Conservation (phyloP, 306 rosid genomes). For the Prunus mongolica region DNA sequence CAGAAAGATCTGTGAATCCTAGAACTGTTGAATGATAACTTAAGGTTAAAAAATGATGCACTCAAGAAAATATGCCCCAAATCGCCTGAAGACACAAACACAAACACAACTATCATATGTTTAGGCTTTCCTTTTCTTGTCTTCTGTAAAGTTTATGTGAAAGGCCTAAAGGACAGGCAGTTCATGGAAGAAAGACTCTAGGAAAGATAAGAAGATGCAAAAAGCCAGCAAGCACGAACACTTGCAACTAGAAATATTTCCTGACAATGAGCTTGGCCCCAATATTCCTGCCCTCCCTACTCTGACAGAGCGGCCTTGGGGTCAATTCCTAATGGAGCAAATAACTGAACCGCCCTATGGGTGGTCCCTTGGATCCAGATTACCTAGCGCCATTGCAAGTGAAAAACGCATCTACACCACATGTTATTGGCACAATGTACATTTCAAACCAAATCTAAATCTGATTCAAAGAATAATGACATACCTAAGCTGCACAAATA, state of each 20-base stretch:
- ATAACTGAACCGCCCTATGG: background rate
- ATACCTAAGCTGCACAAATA: background rate
- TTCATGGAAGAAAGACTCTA: background rate
- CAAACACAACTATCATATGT: background rate
- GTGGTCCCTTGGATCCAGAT: background rate
- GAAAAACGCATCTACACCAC: background rate
- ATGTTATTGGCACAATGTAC: background rate
- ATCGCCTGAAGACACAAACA: background rate
- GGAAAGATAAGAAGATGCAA: background rate
- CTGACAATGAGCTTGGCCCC: background rate
- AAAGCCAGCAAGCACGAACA: conserved; percentile 1
- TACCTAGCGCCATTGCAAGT: background rate
- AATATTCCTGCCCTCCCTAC: background rate
- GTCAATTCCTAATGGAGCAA: background rate
- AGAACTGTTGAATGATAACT: background rate
- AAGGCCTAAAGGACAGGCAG: background rate
- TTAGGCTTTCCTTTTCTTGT: background rate
- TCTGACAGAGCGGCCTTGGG: background rate
- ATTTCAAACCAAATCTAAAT: background rate
- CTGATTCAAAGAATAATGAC: background rate
- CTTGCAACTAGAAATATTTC: conserved; percentile 5
- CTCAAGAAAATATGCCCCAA: background rate
- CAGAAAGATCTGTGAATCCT: background rate
- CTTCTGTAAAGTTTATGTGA: background rate
- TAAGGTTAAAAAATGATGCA: background rate